A percentile compares a stretch with the other conserved stretches of the same genome.
phyloP scores from a whole-genome alignment of 768 basidiomycete species.

The Boletus subparvulus region DNA sequence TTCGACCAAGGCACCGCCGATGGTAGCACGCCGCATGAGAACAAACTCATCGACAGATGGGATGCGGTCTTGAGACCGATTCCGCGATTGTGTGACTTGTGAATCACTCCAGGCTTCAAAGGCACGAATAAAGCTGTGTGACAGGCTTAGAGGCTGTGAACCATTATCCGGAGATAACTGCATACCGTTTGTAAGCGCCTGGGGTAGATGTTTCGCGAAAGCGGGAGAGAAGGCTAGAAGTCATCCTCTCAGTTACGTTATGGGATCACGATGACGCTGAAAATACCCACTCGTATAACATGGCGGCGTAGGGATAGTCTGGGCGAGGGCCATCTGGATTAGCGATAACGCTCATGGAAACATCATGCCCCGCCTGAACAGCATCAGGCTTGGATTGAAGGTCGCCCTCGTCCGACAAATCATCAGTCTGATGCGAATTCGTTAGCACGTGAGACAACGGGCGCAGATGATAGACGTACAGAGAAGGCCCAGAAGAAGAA shows the following conservation, averaged over 20 bases:
- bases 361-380: conserved; percentile 33
- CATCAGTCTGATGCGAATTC: conserved; percentile 30
- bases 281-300: conserved; percentile 38
- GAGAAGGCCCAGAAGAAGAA: conserved; percentile 42
- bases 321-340: conserved; percentile 31
- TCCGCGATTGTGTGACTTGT: conserved; percentile 36
- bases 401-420: conserved; percentile 38
- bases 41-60: conserved; percentile 40
- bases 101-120: conserved; percentile 37
- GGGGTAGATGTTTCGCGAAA: conserved; percentile 38
- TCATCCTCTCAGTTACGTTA: conserved; percentile 11
- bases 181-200: conserved; percentile 36
- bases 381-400: conserved; percentile 36
- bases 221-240: conserved; percentile 31
- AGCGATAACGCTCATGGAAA: conserved; percentile 31
- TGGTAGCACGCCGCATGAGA: conserved; percentile 37
- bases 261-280: background rate
- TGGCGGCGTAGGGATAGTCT: conserved; percentile 37
- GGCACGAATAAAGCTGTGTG: conserved; percentile 33
- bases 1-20: conserved; percentile 40
- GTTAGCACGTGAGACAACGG: conserved; percentile 1
- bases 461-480: conserved; percentile 17
- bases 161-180: background rate
- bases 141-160: conserved; percentile 1
- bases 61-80: conserved; percentile 37